phyloP scores from a whole-genome alignment of 495 filamentous ascomycete species.

The Tricharina praecox region DNA sequence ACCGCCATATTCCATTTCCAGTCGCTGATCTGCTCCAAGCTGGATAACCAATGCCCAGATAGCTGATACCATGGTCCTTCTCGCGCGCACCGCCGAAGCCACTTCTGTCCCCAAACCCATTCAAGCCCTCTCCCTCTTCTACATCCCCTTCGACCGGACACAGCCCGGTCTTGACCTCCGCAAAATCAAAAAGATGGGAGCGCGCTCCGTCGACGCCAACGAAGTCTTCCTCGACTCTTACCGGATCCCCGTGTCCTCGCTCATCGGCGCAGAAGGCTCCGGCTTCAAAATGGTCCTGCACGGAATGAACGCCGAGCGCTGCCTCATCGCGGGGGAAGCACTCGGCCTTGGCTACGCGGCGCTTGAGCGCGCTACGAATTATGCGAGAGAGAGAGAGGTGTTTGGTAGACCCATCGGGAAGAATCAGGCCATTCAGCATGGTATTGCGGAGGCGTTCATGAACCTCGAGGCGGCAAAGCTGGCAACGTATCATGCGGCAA shows the following conservation, averaged over 20 bases:
- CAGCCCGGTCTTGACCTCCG: constrained; percentile 44
- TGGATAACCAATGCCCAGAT: constrained; percentile 72
- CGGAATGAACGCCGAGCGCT: constrained; percentile 72
- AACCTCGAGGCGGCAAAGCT: constrained; percentile 62
- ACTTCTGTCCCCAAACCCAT: constrained; percentile 48
- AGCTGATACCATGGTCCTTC: constrained; percentile 57
- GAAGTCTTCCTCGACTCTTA: constrained; percentile 73
- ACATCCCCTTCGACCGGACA: constrained; percentile 48
- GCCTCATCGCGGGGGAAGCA: constrained; percentile 59
- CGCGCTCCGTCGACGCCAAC: constrained; percentile 62
- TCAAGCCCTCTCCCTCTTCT: constrained; percentile 59
- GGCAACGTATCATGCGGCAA: constrained; percentile 60
- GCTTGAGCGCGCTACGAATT: constrained; percentile 44
- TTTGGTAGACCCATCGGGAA: constrained; percentile 56
- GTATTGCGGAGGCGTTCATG: constrained; percentile 59
- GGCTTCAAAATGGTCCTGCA: constrained; percentile 67
- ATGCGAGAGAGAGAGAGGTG: constrained; percentile 50
- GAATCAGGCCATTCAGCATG: constrained; percentile 62
- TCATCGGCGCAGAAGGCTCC: constrained; percentile 52
- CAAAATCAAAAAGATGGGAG: constrained; percentile 68
- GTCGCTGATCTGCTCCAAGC: no score
- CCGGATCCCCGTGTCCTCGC: constrained; percentile 37
- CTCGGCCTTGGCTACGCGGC: constrained; percentile 62
- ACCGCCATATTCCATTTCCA: no score
- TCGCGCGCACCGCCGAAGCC: constrained; percentile 54